Evolutionary conservation across 176 grass and related monocot genomes (phyloP), one percentile per base, ranked within the genome.

Genomic region (Juncus inflexus): DNA sequence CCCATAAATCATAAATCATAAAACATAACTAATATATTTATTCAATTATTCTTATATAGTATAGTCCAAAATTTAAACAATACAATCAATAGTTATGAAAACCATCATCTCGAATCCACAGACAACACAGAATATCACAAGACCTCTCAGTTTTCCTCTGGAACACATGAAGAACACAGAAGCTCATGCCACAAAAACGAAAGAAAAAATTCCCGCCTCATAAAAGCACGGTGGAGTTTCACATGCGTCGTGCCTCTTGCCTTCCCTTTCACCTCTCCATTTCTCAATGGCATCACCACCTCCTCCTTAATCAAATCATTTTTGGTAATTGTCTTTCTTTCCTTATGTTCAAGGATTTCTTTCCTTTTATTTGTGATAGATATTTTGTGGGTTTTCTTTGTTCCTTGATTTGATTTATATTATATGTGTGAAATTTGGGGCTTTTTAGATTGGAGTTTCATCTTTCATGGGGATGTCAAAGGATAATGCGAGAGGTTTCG

Each of bases 401-500:
- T 5, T 6, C 9, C 43, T 47, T 47, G 43, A 9, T 47, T 47
- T 28, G 19, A 28, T 28, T 47, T 47, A 47, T 47, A 0, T 47
- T 5, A 45, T n/a, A n/a, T n/a, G 1, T 9, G 6, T 47, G 43
- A 47, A 47, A 47, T 47, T 47, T 47, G 43, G 2, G 43, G 43
- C 6, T 47, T 0, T 47, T 47, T 47, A 1, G 43, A 47, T 47
- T 47, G 42, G 54, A 35, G 41, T 14, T 12, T 15, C 19, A 58
- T 70, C 15, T 14, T 12, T 15, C 19, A 58, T 70, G 75, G 90
- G 55, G 63, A 84, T 95, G 86, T 90, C 83, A 59, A 64, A 65
- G 56, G 90, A 95, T 79, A 95, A 90, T 81, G 77, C 76, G 55
- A 90, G 69, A 52, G 90, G 90, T 15, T 79, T 95, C 60, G 63